phyloP scores from a whole-genome alignment of 352 stramenopile species.

The Globisporangium canariense region DNA sequence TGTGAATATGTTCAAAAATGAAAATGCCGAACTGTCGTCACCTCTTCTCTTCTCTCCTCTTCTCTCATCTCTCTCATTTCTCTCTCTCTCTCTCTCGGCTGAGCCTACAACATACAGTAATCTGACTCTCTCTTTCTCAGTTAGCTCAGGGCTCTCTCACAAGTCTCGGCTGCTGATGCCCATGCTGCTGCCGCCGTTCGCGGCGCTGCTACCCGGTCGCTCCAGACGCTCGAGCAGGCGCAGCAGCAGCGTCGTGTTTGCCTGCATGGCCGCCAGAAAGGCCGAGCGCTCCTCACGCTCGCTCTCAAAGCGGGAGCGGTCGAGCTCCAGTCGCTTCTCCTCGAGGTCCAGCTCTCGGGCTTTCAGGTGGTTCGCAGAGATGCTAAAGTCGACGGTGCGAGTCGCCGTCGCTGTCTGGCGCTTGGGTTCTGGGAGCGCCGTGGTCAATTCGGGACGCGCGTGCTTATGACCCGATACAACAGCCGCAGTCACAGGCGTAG shows the following conservation, averaged over 20 bases:
- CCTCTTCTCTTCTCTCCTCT: too few species aligned
- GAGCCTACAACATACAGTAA: background rate
- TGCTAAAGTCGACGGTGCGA: background rate
- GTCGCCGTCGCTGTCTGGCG: background rate
- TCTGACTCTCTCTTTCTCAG: background rate
- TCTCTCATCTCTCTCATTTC: too few species aligned
- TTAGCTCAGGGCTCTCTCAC: background rate
- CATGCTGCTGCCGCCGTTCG: background rate
- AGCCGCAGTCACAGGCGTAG: background rate
- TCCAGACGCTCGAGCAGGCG: constrained; percentile 15
- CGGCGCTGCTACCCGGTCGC: background rate
- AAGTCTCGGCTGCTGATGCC: constrained; percentile 1
- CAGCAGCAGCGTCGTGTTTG: constrained; percentile 14
- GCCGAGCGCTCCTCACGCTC: constrained; percentile 14
- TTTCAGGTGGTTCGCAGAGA: constrained; percentile 3
- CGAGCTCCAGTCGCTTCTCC: constrained; percentile 15
- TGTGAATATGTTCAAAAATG: too few species aligned
- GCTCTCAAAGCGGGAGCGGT: constrained; percentile 13
- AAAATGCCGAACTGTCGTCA: too few species aligned
- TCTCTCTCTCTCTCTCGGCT: background rate
- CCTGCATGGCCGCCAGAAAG: constrained; percentile 11
- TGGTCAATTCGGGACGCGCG: background rate
- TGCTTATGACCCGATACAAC: background rate
- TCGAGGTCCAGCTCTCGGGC: constrained; percentile 10
- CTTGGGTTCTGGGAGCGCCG: constrained; percentile 4